These are phyloP conservation scores for Pistacia atlantica DNA, from an alignment of 345 rosid species.

Conservation along the genomic window DNA sequence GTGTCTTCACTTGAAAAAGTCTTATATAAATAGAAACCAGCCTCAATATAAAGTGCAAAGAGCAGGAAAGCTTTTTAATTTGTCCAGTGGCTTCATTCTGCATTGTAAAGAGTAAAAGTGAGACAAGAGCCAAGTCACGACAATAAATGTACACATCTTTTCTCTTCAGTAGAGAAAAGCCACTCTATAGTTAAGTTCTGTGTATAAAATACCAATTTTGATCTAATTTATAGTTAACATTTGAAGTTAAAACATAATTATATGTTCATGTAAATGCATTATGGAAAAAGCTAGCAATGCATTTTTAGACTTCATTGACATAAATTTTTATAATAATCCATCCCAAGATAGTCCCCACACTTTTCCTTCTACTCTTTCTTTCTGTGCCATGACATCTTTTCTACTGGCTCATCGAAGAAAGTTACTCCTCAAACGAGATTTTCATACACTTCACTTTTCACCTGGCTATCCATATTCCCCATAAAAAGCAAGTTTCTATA, in stretches of 20 bases:
- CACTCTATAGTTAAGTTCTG: no score
- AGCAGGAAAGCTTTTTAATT: neutral
- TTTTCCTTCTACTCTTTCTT: neutral
- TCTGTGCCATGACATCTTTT: constrained; percentile 6
- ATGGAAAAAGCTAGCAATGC: no score
- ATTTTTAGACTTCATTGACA: no score
- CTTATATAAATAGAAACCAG: neutral
- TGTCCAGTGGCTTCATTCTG: no score
- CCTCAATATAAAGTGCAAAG: neutral
- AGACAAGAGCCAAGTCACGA: no score
- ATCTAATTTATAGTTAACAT: no score
- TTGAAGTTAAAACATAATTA: no score
- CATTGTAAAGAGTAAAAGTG: no score
- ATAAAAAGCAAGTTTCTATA: neutral
- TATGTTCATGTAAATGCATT: no score
- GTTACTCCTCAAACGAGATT: neutral
- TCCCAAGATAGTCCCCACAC: neutral
- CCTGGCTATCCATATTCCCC: neutral
- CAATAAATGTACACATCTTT: no score
- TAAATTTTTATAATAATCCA: neutral
- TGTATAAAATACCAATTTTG: no score
- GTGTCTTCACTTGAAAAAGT: constrained; percentile 25
- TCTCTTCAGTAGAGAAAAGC: no score
- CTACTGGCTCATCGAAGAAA: neutral
- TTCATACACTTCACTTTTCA: neutral